A percentile compares a stretch with the other conserved stretches of the same genome.
Conservation (phyloP, 2,329 filamentous ascomycete genomes). For the Curvularia sp. region DNA sequence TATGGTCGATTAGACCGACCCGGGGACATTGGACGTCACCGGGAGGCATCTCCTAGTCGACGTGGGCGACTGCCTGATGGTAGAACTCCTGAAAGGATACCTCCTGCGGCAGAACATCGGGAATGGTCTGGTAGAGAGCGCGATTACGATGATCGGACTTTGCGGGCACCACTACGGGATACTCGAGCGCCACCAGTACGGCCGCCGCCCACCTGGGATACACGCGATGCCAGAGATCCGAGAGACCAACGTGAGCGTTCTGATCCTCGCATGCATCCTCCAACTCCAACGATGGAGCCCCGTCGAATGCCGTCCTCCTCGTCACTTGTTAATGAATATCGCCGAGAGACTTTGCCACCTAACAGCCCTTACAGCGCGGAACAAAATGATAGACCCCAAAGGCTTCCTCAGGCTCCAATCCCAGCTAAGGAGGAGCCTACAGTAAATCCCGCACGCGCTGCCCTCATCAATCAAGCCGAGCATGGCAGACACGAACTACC, state of each 20-base stretch:
- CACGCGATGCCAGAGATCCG: constrained; percentile 38
- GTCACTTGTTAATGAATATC: constrained; percentile 35
- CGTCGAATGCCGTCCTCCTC: constrained; percentile 36
- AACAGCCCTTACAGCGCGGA: constrained; percentile 33
- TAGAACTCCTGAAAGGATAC: constrained; percentile 49
- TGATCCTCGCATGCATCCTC: constrained; percentile 39
- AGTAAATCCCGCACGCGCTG: constrained; percentile 55
- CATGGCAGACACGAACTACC: constrained; percentile 38
- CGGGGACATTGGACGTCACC: constrained; percentile 47
- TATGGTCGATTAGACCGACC: constrained; percentile 57
- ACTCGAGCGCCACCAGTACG: constrained; percentile 34
- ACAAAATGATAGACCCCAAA: constrained; percentile 32
- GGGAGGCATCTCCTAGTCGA: constrained; percentile 53
- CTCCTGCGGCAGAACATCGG: constrained; percentile 38
- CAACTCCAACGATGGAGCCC: constrained; percentile 27
- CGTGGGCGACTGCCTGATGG: constrained; percentile 41
- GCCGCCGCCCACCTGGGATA: constrained; percentile 34
- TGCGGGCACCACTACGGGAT: constrained; percentile 47
- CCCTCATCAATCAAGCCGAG: constrained; percentile 50
- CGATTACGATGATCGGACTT: constrained; percentile 48
- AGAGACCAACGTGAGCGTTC: constrained; percentile 42
- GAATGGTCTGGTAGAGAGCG: constrained; percentile 45
- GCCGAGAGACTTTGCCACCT: constrained; percentile 35
- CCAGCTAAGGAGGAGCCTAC: constrained; percentile 31
- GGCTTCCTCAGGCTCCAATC: constrained; percentile 22